Evolutionary conservation across 768 basidiomycete species (phyloP), one percentile per base, ranked within the genome.

Genomic region (Coprinopsis cinerea): DNA sequence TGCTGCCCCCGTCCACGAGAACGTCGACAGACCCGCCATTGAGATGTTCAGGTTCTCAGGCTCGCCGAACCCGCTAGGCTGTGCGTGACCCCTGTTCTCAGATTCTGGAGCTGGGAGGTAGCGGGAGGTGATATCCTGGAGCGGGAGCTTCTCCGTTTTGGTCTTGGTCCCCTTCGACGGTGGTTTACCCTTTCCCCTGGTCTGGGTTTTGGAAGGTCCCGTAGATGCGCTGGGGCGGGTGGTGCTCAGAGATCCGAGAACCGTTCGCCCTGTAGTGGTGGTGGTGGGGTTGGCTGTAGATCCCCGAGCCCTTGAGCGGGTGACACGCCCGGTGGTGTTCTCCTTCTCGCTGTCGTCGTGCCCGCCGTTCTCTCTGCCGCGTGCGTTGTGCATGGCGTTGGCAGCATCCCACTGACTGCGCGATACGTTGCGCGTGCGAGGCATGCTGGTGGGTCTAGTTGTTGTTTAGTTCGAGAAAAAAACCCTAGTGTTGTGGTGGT

Each of bases 91-190:
- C 25, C 64, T 55, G 47, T 66, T 66, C 30, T 52, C 54, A 15
- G 59, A 55, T 52, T 64, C 61, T 25, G 61, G 57, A 1, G 61
- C 60, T 20, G 64, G 62, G 3, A 65, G 27, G 40, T 62, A 64
- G 30, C 65, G 61, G 17, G 61, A 47, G 1, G 67, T 69, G 41
- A 69, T 67, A 55, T 69, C 67, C 52, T 69, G 66, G 41, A 69
- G 52, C 17, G 67, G 66, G 22, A 58, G 45, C 42, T 66, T 64
- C 56, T 65, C 67, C 28, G 54, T 53, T 56, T 63, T 64, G 24
- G 55, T 44, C 5, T 53, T 45, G 27, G 48, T 32, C n/a, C 25
- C 47, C 44, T 45, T 44, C 23, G 50, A 22, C 18, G 43, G 50
- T 45, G 50, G 50, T 17, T 55, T 55, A 2, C 49, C 56, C 27